Conservation (phyloP, 306 rosid genomes). For the Ochetophila trinervis region DNA sequence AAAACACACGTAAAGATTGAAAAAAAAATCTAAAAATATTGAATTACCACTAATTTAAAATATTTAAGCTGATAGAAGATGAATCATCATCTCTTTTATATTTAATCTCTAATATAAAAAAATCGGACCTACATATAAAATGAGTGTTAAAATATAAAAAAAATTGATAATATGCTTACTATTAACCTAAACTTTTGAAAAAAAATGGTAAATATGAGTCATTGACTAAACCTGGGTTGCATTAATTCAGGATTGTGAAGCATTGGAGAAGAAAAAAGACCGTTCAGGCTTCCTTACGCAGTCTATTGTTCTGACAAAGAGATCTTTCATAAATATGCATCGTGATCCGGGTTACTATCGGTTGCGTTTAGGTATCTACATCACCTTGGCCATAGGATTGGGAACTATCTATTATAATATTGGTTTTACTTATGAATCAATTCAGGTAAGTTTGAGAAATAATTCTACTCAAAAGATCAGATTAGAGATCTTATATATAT, state of each 20-base stretch:
- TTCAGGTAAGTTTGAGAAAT: conserved; percentile 28
- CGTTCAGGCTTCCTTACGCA: conserved; percentile 53
- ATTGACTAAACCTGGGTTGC: background rate
- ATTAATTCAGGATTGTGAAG: conserved; percentile 29
- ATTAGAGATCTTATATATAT: background rate
- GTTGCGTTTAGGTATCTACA: conserved; percentile 53
- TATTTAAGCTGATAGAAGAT: too few species aligned
- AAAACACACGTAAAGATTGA: too few species aligned
- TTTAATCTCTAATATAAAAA: too few species aligned
- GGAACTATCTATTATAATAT: conserved; percentile 43
- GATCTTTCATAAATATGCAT: conserved; percentile 62
- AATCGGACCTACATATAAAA: too few species aligned
- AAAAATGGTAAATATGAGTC: background rate
- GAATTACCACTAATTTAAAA: too few species aligned
- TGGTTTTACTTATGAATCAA: conserved; percentile 32
- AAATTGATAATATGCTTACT: too few species aligned
- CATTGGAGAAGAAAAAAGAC: conserved; percentile 31
- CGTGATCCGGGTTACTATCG: conserved; percentile 67
- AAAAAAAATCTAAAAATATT: too few species aligned
- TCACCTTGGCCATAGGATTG: conserved; percentile 30
- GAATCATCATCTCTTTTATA: too few species aligned
- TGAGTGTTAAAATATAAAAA: too few species aligned
- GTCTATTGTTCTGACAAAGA: conserved; percentile 43
- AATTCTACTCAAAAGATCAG: too few species aligned
- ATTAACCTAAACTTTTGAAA: too few species aligned